Percentiles rank a stretch among this genome's conserved stretches.
Conservation (phyloP, 805 yeast species). For the Metschnikowia peoriensis region DNA sequence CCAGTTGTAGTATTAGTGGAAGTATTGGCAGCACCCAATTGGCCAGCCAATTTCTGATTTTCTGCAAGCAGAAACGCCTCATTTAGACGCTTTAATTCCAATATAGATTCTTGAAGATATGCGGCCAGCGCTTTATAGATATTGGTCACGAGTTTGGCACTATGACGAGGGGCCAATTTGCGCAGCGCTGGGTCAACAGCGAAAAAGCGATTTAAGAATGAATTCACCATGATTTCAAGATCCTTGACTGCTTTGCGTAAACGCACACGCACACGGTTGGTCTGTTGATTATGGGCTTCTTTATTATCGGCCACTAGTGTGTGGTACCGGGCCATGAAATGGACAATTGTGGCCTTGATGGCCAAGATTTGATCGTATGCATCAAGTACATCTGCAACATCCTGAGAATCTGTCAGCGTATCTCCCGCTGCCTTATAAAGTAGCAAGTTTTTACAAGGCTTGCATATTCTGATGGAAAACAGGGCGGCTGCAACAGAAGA, state of each 20-base stretch:
- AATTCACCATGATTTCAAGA: constrained; percentile 25
- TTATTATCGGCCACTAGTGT: constrained; percentile 11
- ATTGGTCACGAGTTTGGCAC: constrained; percentile 40
- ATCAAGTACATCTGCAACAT: constrained; percentile 17
- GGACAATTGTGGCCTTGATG: constrained; percentile 23
- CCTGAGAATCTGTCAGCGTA: neutral
- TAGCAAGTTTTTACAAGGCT: constrained; percentile 61
- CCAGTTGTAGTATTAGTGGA: neutral
- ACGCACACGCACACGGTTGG: constrained; percentile 23
- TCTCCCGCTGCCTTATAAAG: constrained; percentile 36
- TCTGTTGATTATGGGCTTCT: constrained; percentile 16
- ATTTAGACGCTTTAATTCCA: constrained; percentile 63
- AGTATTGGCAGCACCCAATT: neutral
- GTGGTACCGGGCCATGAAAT: constrained; percentile 24
- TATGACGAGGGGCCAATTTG: constrained; percentile 1
- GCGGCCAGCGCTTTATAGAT: constrained; percentile 55
- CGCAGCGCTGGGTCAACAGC: neutral
- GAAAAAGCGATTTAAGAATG: constrained; percentile 22
- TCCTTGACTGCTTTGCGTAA: constrained; percentile 29
- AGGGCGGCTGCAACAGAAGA: neutral
- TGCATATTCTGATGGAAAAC: constrained; percentile 56
- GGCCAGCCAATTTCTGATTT: constrained; percentile 20
- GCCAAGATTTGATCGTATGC: constrained; percentile 21
- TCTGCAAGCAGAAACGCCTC: constrained; percentile 35
- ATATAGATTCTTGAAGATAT: constrained; percentile 66